phyloP scores from a whole-genome alignment of 2,329 filamentous ascomycete genomes.

The Xylaria sp. region DNA sequence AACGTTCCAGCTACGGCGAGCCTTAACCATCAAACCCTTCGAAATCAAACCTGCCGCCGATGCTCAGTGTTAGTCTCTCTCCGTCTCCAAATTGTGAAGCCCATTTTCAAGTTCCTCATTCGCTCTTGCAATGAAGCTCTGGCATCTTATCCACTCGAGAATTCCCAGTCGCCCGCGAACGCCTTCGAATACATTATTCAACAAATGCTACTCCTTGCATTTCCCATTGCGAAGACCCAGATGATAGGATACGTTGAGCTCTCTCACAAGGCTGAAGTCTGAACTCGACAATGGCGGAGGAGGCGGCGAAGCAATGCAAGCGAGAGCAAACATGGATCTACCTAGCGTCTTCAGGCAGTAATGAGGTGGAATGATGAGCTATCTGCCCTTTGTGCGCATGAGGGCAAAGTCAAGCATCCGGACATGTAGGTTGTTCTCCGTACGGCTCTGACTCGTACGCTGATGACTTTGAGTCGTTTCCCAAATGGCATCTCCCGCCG shows the following conservation, averaged over 20 bases:
- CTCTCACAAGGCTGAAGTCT: constrained; percentile 9
- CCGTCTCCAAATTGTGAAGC: not conserved
- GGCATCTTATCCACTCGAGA: not conserved
- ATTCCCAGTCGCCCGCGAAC: too few species aligned
- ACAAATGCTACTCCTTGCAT: not conserved
- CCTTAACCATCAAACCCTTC: not conserved
- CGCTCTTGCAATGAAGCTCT: not conserved
- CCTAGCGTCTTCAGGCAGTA: constrained; percentile 16
- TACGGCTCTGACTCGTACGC: not conserved
- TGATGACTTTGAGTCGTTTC: too few species aligned
- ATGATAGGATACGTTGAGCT: constrained; percentile 58
- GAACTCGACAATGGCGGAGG: not conserved
- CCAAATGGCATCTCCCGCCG: too few species aligned
- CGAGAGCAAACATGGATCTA: not conserved
- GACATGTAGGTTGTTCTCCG: constrained; percentile 25
- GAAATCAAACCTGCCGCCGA: not conserved
- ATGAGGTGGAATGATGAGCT: constrained; percentile 26
- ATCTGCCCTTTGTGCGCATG: constrained; percentile 19
- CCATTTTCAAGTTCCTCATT: not conserved
- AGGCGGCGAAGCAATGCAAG: not conserved
- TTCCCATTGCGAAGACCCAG: constrained; percentile 43
- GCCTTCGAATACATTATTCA: not conserved
- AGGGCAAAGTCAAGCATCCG: constrained; percentile 34
- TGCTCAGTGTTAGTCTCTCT: not conserved
- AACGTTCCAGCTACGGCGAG: not conserved